These are phyloP conservation scores for Helicostylum pulchrum DNA, from an alignment of 192 early-diverging fungal species.

Conservation along the genomic window DNA sequence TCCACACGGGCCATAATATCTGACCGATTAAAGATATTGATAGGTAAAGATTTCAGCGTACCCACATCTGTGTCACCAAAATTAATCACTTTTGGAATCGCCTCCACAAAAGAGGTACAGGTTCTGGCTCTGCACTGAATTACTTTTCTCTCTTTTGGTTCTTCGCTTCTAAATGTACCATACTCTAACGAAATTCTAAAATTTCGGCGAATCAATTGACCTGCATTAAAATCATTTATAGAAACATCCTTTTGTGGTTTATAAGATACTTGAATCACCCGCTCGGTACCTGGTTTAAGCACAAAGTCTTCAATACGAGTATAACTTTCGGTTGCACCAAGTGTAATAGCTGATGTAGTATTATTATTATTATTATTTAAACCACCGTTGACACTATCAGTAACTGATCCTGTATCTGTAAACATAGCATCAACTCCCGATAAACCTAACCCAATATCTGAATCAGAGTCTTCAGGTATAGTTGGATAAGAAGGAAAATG, in stretches of 20 bases:
- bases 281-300: constrained; percentile 80
- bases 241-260: constrained; percentile 62
- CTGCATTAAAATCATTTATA: constrained; percentile 64
- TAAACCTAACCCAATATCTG: constrained; percentile 3
- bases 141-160: constrained; percentile 64
- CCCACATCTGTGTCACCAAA: constrained; percentile 98
- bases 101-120: constrained; percentile 91
- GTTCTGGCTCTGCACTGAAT: constrained; percentile 88
- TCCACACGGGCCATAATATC: constrained; percentile 82
- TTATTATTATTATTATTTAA: constrained; percentile 4
- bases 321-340: constrained; percentile 23
- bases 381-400: neutral
- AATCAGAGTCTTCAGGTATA: constrained; percentile 5
- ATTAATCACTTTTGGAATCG: constrained; percentile 77
- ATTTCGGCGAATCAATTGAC: constrained; percentile 62
- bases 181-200: constrained; percentile 73
- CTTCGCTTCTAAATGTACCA: constrained; percentile 36
- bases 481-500: neutral
- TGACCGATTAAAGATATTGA: constrained; percentile 82
- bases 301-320: constrained; percentile 85
- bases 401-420: constrained; percentile 10
- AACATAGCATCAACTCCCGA: constrained; percentile 3
- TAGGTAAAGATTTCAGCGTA: constrained; percentile 80
- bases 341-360: neutral
- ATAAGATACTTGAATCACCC: constrained; percentile 79